Evolutionary conservation across 331 rosid genomes (phyloP).

Genomic region (Pyracantha coccinea): DNA sequence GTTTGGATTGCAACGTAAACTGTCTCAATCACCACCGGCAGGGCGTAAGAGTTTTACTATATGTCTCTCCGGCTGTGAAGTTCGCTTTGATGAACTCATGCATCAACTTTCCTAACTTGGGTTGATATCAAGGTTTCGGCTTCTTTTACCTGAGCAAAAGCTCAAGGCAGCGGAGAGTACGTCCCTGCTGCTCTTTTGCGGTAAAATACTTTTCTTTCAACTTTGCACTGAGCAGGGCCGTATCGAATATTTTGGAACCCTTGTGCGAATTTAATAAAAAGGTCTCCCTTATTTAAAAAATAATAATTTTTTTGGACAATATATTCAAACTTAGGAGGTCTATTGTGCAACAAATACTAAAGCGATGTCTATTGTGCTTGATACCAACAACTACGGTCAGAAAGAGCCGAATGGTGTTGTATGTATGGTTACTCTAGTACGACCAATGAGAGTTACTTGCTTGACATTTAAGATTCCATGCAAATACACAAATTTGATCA

Average conservation of each 20-base stretch:
- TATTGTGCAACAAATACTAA: neutral
- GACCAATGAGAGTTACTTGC: constrained; percentile 15
- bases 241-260: too few species aligned
- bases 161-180: constrained; percentile 58
- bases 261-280: too few species aligned
- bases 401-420: constrained; percentile 36
- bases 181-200: constrained; percentile 60
- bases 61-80: neutral
- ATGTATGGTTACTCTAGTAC: constrained; percentile 57
- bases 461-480: too few species aligned
- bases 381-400: constrained; percentile 27
- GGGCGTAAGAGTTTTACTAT: neutral
- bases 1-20: constrained; percentile 47
- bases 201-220: constrained; percentile 57
- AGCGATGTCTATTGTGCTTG: neutral
- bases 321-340: too few species aligned
- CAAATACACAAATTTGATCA: too few species aligned
- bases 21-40: constrained; percentile 55
- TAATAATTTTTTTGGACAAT: too few species aligned
- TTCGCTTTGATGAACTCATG: neutral
- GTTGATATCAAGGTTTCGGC: neutral
- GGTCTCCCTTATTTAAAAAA: too few species aligned
- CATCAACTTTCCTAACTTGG: neutral
- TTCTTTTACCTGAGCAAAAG: constrained; percentile 48
- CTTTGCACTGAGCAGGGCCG: constrained; percentile 10